Base-by-base conservation (phyloP, 768 basidiomycete species). In the Xanthoconium purpureum region DNA sequence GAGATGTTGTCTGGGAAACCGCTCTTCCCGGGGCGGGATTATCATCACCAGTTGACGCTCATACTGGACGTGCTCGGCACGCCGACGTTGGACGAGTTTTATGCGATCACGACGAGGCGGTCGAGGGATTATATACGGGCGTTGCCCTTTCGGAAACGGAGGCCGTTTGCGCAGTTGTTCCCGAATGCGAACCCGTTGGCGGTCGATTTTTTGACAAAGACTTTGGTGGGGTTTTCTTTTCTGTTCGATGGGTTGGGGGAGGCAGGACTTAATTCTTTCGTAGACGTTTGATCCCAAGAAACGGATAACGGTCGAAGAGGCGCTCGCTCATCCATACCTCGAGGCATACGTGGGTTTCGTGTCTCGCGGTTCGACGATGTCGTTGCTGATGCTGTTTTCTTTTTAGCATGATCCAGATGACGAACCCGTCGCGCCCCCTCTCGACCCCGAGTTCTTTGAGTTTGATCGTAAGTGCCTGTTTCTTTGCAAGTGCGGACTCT, bases 1-100 rank as follows among this genome's bases (percentile, higher is more conserved):
- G 96, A 98, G 78, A 98, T 98, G 95, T 78, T 98, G n/a, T 90
- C 86, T 17, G 92, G 94, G 30, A 95, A 94, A 66, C 95, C 96
- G 0, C 80, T 99, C 33, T 99, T 99, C 81, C 95, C 95, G 0
- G 97, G 97, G 17, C 84, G 94, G 38, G 96, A 89, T 77, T 95
- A 95, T 72, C 95, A 98, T 73, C 93, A 99, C 66, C 97, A 98
- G 62, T 81, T 99, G 40, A 88, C 89, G 2, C 84, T 98, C 54
- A 99, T 98, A 69, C 83, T 98, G 66, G 95, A 98, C 64, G 91
- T 98, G 32, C 85, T 99, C 44, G 97, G 97, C 24, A 98, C 97
- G 33, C 97, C 97, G 3, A 92, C 94, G 3, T 78, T 98, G 53
- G 97, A 99, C 62, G 97, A 98, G 67, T 98, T 98, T 74, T 94